Base-by-base conservation (phyloP, 495 filamentous ascomycete genomes). In the Hamigera avellanea region DNA sequence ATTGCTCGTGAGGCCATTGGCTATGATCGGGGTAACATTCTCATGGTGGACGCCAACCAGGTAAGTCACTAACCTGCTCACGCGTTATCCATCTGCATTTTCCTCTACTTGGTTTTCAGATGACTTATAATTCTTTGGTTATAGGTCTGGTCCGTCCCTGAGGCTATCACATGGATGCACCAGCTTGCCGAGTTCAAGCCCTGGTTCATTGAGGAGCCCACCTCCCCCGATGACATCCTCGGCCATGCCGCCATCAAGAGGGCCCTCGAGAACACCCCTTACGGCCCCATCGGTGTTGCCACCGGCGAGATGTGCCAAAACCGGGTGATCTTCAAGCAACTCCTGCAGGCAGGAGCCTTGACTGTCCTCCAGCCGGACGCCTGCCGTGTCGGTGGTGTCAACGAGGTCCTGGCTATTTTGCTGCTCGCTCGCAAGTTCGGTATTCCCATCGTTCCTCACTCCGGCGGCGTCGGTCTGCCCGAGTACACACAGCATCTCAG, bases 131-230 rank as follows among this genome's bases (percentile, higher is more conserved):
- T 23, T 14, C 10, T 13, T 2, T 16, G 6, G 23, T 38, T 19
- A 15, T 21, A 75, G 65, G 73, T 95, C 25, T 95, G 87, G 87
- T 81, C 76, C 28, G 86, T 94, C 18, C 86, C 86, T 10, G 84
- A 95, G 58, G 87, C 87, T 1, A 89, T 95, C 45, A 74, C 71
- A 35, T 84, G 87, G 68, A 93, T 93, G 86, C 64, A 78, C 38
- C 54, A 82, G 46, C 78, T 95, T 14, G 77, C 73, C 23, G 76
- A 85, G 43, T 95, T 83, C 69, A 78, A 80, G 65, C 87, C 87
- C 29, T 95, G 87, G 87, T 95, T 95, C 64, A 94, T 95, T 47
- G 87, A 95, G 62, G 87, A 95, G 69, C 87, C 87, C n/a, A 95
- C 87, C 29, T 85, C 80, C 28, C 87, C 87, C 10, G 87, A 95